Evolutionary conservation across 1,284 basidiomycete genomes (phyloP), one percentile per base, ranked within the genome.

Genomic region (Irpex sp.): DNA sequence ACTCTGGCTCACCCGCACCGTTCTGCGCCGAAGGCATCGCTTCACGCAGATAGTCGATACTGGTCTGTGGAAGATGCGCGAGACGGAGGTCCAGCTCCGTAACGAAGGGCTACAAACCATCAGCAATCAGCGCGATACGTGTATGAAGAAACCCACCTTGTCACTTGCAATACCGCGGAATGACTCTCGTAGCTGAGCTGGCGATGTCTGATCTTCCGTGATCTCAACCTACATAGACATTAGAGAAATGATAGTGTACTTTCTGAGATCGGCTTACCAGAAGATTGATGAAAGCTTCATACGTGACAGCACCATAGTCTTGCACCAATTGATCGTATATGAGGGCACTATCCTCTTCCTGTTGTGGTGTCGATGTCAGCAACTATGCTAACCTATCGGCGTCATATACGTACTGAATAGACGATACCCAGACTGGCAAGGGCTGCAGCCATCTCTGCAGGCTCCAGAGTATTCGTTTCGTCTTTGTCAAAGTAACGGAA

Each of bases 401-500:
- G 6, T 33, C 2, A 33, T 55, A 58, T n/a, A 73, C 82, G 62
- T 63, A 88, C 89, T 18, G 91, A 90, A 72, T 95, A 98, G 19
- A 96, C 91, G 62, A 99, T 94, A 0, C 96, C 96, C 54, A 98
- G 78, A 76, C 93, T 95, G 2, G 96, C 96, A 18, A 99, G 81
- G 0, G 96, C 96, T 12, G 94, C 94, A 16, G 89, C 86, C 81
- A 98, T 91, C 75, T 98, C 94, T 2, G 92, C 84, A 59, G 91
- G 77, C 60, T 84, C 87, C 39, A 99, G 84, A 0, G 90, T 93
- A 73, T 98, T 97, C 55, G 89, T 87, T 67, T 93, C 91, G 68
- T 98, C 94, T 67, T 88, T 89, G 75, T 98, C 96, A 71, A 99
- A 99, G 77, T 98, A 96, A 61, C 96, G 86, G 85, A 98, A 99